Base-by-base conservation (phyloP, 441 rosid genomes). In the Capsella rubella region DNA sequence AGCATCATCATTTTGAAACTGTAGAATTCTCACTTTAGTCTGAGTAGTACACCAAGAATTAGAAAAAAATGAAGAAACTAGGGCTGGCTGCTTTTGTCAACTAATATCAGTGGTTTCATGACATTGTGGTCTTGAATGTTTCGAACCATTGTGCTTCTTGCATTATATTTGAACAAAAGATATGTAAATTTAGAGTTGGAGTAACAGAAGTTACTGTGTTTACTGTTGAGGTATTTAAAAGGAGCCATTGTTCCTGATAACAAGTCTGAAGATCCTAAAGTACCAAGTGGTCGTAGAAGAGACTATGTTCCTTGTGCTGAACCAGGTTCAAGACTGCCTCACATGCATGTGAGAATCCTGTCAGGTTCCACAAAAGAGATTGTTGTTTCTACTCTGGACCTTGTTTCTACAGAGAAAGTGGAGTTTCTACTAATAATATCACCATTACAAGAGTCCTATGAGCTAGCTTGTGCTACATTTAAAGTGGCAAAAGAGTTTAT, bases 301-400 rank as follows among this genome's bases (percentile, higher is more conserved):
- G 96, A 90, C 73, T 95, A 87, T 77, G 78, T 90, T 63, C 98
- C 98, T 69, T 86, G 86, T 69, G 86, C 92, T 43, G 85, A 79
- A 80, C 94, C 99, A 46, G 98, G 99, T 27, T 87, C 88, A 71
- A 89, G 90, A 90, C 84, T 95, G 69, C 98, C 97, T 49, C 98
- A 95, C 82, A 86, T 88, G 87, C 73, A 83, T 60, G 86, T 91
- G 56, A 84, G 63, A 73, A 37, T 75, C 60, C 67, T 89, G 74
- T 82, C 92, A 67, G 81, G 80, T 58, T 32, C 65, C 56, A 58
- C 79, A 16, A 72, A 72, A 61, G 82, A 84, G 89, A 90, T 81
- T 37, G 66, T 60, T 21, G 69, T 89, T 53, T 92, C 98, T 7
- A 90, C 90, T 4, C 87, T 86, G 39, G 97, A 87, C 85, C 92